Conservation (phyloP, 1,139 yeast genomes). For the Debaryomyces sp. region DNA sequence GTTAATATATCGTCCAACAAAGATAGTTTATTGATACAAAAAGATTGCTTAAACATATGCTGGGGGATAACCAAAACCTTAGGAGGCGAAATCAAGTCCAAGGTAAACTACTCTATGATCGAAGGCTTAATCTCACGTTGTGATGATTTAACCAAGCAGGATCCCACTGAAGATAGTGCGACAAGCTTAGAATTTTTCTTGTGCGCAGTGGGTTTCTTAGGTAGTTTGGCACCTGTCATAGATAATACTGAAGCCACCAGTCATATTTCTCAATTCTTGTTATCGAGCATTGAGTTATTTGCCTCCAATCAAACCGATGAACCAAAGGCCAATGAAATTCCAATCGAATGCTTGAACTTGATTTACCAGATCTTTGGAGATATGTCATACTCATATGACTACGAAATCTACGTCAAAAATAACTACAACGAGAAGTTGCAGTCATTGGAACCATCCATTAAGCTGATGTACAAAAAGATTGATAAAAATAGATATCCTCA, state of each 20-base stretch:
- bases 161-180: constrained; percentile 9
- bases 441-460: constrained; percentile 50
- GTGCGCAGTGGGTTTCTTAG: constrained; percentile 53
- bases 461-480: constrained; percentile 58
- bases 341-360: constrained; percentile 63
- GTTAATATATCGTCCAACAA: constrained; percentile 18
- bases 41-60: constrained; percentile 56
- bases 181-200: constrained; percentile 28
- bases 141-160: constrained; percentile 12
- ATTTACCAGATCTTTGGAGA: constrained; percentile 87
- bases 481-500: constrained; percentile 66
- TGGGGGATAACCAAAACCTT: constrained; percentile 61
- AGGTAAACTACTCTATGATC: constrained; percentile 29
- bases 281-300: constrained; percentile 30
- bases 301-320: constrained; percentile 16
- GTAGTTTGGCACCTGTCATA: constrained; percentile 53
- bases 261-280: constrained; percentile 49
- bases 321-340: constrained; percentile 36
- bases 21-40: constrained; percentile 33
- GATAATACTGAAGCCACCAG: constrained; percentile 50
- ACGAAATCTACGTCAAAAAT: constrained; percentile 62
- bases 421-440: constrained; percentile 50
- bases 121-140: constrained; percentile 26
- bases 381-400: constrained; percentile 63
- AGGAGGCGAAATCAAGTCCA: constrained; percentile 33